Evolutionary conservation across 441 rosid species (phyloP).

Genomic region (Pelargonium fulgidum): DNA sequence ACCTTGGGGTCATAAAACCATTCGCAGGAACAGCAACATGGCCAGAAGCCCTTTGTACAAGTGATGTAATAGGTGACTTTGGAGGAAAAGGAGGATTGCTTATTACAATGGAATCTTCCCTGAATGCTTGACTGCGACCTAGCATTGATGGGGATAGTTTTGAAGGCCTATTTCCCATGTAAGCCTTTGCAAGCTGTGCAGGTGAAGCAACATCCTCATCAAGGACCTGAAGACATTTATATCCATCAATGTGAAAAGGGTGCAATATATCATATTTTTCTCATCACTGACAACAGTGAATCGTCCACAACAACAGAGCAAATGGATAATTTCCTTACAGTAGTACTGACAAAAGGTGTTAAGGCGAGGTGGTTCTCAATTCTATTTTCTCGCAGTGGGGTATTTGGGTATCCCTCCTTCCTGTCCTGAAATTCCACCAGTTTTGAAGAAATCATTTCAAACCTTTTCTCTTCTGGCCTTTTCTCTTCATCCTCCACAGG

Average conservation of each 20-base stretch:
- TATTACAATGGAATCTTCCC: constrained; percentile 40
- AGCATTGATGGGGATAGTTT: constrained; percentile 56
- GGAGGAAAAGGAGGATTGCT: constrained; percentile 32
- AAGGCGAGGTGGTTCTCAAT: constrained; percentile 30
- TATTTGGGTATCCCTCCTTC: constrained; percentile 29
- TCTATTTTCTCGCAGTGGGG: constrained; percentile 36
- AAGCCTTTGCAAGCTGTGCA: constrained; percentile 91
- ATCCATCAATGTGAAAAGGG: constrained; percentile 29
- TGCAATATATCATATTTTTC: not conserved
- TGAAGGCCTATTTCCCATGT: constrained; percentile 80
- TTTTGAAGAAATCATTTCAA: constrained; percentile 31
- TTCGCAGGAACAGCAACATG: constrained; percentile 41
- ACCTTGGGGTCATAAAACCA: constrained; percentile 71
- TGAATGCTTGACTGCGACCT: constrained; percentile 37
- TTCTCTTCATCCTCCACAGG: constrained; percentile 39
- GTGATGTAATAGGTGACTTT: constrained; percentile 41
- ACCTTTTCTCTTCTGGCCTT: constrained; percentile 34
- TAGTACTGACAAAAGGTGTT: constrained; percentile 41
- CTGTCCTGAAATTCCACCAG: constrained; percentile 24
- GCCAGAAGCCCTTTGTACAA: constrained; percentile 45
- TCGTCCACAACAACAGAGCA: constrained; percentile 13
- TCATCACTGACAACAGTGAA: not conserved
- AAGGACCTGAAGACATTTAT: constrained; percentile 48
- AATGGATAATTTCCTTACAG: constrained; percentile 30
- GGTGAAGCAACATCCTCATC: constrained; percentile 77